Percentiles rank a stretch among this genome's conserved stretches.
phyloP scores from a whole-genome alignment of 305 asterid genomes.

The Solanum aculeatissimum region DNA sequence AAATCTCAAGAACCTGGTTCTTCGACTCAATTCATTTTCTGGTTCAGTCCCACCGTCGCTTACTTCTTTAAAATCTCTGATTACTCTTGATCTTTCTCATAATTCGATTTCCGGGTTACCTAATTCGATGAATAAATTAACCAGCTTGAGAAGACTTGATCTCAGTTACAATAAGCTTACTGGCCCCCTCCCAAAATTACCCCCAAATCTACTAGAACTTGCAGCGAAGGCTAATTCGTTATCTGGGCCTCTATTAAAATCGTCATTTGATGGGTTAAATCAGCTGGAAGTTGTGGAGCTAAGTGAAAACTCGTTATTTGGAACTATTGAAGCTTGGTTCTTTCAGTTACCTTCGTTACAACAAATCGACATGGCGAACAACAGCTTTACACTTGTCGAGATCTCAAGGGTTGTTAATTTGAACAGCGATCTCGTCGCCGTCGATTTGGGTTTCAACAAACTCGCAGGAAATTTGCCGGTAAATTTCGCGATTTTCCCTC shows the following conservation, averaged over 20 bases:
- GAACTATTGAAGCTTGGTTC: conserved; percentile 44
- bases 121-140: conserved; percentile 20
- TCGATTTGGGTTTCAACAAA: conserved; percentile 56
- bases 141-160: conserved; percentile 47
- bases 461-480: conserved; percentile 48
- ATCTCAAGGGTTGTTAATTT: conserved; percentile 20
- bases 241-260: conserved; percentile 31
- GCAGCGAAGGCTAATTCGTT: conserved; percentile 61
- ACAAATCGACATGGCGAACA: conserved; percentile 58
- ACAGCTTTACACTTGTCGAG: conserved; percentile 34
- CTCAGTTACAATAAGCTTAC: conserved; percentile 64
- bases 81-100: conserved; percentile 50
- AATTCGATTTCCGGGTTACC: conserved; percentile 60
- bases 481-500: conserved; percentile 38
- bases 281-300: conserved; percentile 64
- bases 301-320: conserved; percentile 51
- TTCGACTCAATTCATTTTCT: conserved; percentile 70
- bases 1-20: conserved; percentile 39
- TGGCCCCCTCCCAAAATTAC: conserved; percentile 65
- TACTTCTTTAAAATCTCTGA: conserved; percentile 26
- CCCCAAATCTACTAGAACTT: conserved; percentile 48
- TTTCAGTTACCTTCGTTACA: conserved; percentile 64
- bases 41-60: conserved; percentile 57
- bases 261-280: conserved; percentile 38
- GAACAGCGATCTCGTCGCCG: conserved; percentile 63